These are phyloP conservation scores for Alternaria longipes DNA, from an alignment of 2,329 filamentous ascomycete genomes.

Conservation along the genomic window DNA sequence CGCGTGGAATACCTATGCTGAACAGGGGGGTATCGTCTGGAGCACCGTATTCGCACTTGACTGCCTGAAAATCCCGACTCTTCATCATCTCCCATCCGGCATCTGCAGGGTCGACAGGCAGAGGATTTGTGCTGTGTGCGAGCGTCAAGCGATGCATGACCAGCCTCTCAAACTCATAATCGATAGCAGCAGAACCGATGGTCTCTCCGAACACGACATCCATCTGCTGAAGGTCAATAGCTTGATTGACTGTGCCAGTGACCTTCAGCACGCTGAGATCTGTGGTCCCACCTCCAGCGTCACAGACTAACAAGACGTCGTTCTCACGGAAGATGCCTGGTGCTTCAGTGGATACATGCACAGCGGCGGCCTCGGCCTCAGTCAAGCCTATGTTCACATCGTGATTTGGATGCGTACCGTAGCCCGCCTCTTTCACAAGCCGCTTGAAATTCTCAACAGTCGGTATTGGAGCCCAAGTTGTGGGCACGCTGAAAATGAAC, in stretches of 20 bases:
- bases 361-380: conserved; percentile 64
- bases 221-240: conserved; percentile 46
- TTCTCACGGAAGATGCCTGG: conserved; percentile 49
- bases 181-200: conserved; percentile 54
- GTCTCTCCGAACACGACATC: conserved; percentile 53
- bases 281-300: conserved; percentile 61
- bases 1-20: conserved; percentile 47
- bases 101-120: conserved; percentile 45
- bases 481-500: conserved; percentile 67
- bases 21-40: conserved; percentile 50
- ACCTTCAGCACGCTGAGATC: conserved; percentile 54
- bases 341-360: conserved; percentile 55
- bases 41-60: conserved; percentile 54
- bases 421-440: conserved; percentile 60
- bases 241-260: conserved; percentile 33
- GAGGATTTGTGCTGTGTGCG: conserved; percentile 35
- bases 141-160: conserved; percentile 41
- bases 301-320: conserved; percentile 60
- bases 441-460: conserved; percentile 63
- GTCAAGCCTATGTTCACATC: conserved; percentile 58
- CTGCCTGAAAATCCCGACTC: conserved; percentile 51
- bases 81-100: conserved; percentile 55
- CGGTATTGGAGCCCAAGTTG: conserved; percentile 63
- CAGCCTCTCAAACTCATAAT: conserved; percentile 52
- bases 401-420: conserved; percentile 55